Evolutionary conservation across 805 yeast genomes (phyloP), one percentile per base, ranked within the genome.

Genomic region (Blastobotrys robertii): DNA sequence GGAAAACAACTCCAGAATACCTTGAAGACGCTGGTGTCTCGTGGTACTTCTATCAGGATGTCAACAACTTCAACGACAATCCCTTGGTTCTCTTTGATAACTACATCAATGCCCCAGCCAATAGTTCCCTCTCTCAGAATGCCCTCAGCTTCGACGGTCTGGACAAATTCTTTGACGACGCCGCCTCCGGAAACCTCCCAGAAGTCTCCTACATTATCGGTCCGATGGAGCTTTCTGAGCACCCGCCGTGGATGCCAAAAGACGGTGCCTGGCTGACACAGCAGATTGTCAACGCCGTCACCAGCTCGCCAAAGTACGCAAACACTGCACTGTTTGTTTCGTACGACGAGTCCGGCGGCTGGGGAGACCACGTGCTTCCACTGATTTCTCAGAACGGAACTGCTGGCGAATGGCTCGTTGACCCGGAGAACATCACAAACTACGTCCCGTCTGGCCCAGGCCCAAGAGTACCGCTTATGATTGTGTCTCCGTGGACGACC

Each of bases 301-400:
- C 36, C 11, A 36, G 41, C 15, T 42, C 50, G 9, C 57, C 53
- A 6, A 31, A 31, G 33, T 49, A 49, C 38, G 49, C 51, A 30
- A 44, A 52, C 12, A 52, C 57, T 29, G 55, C 46, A 5, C 33
- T 53, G 11, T 25, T 53, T 16, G 37, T 51, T 13, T 49, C 56
- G 4, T 53, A 52, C 38, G 57, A 53, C 42, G 57, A 53, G 42
- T 52, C 56, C 29, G 57, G 57, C 15, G 57, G 56, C 37, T 53
- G 43, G 40, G 56, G 56, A 29, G 57, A 52, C 36, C 57, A 53
- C 34, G 56, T 53, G 29, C 44, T 47, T n/a, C 57, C 55, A 9
- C 49, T 49, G 42, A 38, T 51, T 8, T 28, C 56, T 11, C 55
- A 55, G n/a, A 47, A 50, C 33, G 55, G 54, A 12, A 51, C 53